Evolutionary conservation across 352 stramenopile genomes (phyloP).

Genomic region (Blastocystis sp.): DNA sequence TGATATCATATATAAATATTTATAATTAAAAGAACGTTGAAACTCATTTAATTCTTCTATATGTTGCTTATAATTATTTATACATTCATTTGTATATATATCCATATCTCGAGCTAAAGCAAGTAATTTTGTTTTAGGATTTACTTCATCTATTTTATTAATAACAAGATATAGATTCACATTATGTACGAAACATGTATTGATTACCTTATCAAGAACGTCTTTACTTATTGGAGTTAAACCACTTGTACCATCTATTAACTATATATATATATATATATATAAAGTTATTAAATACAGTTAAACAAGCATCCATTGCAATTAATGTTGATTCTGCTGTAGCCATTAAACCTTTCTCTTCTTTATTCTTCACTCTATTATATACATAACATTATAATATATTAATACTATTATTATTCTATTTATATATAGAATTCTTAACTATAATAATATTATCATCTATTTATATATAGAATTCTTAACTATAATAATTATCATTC

Average conservation of each 20-base stretch:
- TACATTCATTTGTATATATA: conserved; percentile 31
- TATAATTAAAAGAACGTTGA: not conserved
- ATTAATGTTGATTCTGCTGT: too few relatives aligned
- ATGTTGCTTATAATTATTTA: conserved; percentile 20
- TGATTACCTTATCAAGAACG: conserved; percentile 5
- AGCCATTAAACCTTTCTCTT: too few relatives aligned
- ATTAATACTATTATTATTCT: conserved; percentile 24
- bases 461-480: not conserved
- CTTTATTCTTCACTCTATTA: too few relatives aligned
- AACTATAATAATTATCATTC: not conserved
- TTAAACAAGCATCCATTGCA: not conserved
- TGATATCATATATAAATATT: conserved; percentile 30
- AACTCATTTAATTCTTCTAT: not conserved
- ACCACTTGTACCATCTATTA: conserved; percentile 20
- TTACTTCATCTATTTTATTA: conserved; percentile 26
- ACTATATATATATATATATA: too few relatives aligned
- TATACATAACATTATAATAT: too few relatives aligned
- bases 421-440: not conserved
- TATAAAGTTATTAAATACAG: too few relatives aligned
- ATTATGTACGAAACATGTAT: not conserved
- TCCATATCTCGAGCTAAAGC: conserved; percentile 2
- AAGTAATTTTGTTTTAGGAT: conserved; percentile 3
- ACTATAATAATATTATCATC: not conserved
- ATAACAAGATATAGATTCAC: conserved; percentile 15
- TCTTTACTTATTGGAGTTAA: not conserved